These are phyloP conservation scores for Tuber indicum DNA, from an alignment of 495 filamentous ascomycete genomes.

Conservation along the genomic window DNA sequence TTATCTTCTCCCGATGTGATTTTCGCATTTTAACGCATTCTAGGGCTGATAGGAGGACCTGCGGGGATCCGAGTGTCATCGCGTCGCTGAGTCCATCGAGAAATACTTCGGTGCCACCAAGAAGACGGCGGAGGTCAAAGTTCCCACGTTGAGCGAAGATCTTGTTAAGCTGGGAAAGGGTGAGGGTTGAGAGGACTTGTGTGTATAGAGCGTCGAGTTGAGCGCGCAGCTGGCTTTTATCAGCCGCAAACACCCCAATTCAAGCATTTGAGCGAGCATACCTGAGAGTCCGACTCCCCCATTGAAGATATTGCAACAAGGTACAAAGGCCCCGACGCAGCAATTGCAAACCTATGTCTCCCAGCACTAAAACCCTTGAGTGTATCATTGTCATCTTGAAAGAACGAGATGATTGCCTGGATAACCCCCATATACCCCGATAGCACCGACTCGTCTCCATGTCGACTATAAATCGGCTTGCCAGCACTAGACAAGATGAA, in stretches of 20 bases:
- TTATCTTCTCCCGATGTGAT: constrained; percentile 75
- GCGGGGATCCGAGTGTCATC: constrained; percentile 87
- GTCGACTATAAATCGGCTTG: constrained; percentile 95
- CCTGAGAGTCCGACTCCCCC: constrained; percentile 66
- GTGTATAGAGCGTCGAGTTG: constrained; percentile 95
- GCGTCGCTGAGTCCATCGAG: constrained; percentile 87
- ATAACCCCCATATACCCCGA: constrained; percentile 88
- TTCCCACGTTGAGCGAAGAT: constrained; percentile 86
- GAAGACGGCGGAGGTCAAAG: constrained; percentile 82
- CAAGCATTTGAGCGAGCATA: background rate
- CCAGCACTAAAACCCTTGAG: constrained; percentile 78
- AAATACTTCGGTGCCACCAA: constrained; percentile 86
- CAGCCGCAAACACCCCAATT: background rate
- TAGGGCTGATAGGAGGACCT: constrained; percentile 77
- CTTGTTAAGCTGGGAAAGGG: constrained; percentile 76
- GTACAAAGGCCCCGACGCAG: constrained; percentile 77
- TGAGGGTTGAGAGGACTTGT: constrained; percentile 94
- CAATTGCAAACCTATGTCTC: constrained; percentile 72
- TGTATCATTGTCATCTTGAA: constrained; percentile 67
- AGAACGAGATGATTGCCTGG: constrained; percentile 97
- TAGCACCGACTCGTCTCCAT: constrained; percentile 81
- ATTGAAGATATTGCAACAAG: constrained; percentile 88
- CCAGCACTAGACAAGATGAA: constrained; percentile 92
- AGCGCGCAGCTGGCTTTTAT: constrained; percentile 60
- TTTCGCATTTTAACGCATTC: constrained; percentile 88